phyloP scores from a whole-genome alignment of 306 rosid species.

The Inga laurina region DNA sequence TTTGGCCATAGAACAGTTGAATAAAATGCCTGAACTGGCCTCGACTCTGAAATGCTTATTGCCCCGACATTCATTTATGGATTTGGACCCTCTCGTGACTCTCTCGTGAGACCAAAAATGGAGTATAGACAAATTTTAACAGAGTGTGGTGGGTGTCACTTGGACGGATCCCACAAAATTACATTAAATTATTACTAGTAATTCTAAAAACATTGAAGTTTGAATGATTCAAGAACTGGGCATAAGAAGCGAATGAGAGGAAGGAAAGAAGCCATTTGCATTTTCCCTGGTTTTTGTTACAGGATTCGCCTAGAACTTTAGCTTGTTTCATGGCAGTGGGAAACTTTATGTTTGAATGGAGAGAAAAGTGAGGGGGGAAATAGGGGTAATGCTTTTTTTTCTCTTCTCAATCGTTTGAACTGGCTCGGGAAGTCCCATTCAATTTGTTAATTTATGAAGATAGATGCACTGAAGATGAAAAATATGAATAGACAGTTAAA shows the following conservation, averaged over 20 bases:
- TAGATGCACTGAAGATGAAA: background rate
- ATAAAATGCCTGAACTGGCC: background rate
- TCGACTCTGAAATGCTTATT: background rate
- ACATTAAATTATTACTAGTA: too few species aligned
- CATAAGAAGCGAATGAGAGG: background rate
- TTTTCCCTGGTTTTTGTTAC: background rate
- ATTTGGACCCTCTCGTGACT: background rate
- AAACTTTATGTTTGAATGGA: too few species aligned
- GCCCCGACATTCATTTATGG: background rate
- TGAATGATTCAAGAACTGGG: background rate
- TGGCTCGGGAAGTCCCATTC: background rate
- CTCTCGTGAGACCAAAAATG: background rate
- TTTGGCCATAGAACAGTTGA: background rate
- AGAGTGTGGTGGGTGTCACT: background rate
- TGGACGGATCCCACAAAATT: too few species aligned
- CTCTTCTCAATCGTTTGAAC: too few species aligned
- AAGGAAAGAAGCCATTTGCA: background rate
- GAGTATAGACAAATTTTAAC: background rate
- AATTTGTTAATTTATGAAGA: background rate
- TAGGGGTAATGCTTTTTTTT: too few species aligned
- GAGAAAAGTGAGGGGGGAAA: too few species aligned
- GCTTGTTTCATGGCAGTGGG: background rate
- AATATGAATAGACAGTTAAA: background rate
- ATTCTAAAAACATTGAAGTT: background rate
- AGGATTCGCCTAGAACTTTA: background rate